Conservation (phyloP, 257 asterid species). For the Eustoma russellianum region DNA sequence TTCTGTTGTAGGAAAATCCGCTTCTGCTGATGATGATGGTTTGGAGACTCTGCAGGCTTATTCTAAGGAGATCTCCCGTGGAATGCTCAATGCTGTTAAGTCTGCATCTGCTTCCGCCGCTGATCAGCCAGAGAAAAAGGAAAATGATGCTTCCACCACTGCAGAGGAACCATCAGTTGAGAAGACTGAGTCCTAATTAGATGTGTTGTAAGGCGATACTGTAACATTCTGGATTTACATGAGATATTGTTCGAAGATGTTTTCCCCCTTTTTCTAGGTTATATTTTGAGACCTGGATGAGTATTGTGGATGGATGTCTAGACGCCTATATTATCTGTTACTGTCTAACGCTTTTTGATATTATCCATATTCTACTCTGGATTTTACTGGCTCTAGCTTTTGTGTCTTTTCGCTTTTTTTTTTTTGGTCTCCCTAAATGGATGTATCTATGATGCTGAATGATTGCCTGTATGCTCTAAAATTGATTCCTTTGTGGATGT, state of each 20-base stretch:
- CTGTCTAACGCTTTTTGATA: background rate
- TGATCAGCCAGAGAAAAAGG: slow-evolving; percentile 34
- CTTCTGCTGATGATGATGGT: slow-evolving; percentile 50
- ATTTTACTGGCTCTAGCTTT: no score
- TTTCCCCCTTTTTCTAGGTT: background rate
- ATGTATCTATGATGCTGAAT: no score
- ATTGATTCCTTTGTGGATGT: no score
- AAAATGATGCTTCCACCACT: slow-evolving; percentile 42
- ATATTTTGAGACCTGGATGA: slow-evolving; percentile 4
- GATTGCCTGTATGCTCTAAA: no score
- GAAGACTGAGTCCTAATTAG: slow-evolving; percentile 19
- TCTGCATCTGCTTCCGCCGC: slow-evolving; percentile 57
- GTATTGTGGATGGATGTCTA: slow-evolving; percentile 6
- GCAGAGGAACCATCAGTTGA: slow-evolving; percentile 38
- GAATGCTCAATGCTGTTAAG: slow-evolving; percentile 71
- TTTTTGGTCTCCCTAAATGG: no score
- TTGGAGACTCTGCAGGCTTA: slow-evolving; percentile 72
- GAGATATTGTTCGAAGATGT: background rate
- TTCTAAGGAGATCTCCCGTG: slow-evolving; percentile 80
- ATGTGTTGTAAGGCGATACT: slow-evolving; percentile 2
- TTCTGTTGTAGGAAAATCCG: slow-evolving; percentile 32
- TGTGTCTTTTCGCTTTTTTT: no score
- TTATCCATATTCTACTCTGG: no score
- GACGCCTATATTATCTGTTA: slow-evolving; percentile 3
- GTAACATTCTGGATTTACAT: background rate